phyloP scores from a whole-genome alignment of 2,329 filamentous ascomycete genomes.

The Sclerotinia trifoliorum region DNA sequence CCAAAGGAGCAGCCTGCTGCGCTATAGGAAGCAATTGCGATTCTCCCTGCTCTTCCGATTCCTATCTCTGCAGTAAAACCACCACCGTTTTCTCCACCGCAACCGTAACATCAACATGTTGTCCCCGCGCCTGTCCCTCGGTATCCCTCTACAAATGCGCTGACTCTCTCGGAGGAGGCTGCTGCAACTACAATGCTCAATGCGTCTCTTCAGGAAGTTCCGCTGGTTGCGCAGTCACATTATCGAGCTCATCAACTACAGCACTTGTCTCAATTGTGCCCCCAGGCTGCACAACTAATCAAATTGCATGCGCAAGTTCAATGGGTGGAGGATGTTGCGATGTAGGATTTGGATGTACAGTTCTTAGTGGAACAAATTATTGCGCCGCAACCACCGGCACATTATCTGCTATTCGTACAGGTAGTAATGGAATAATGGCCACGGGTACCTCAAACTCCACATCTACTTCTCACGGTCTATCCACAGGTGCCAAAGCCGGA shows the following conservation, averaged over 20 bases:
- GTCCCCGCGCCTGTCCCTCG: constrained; percentile 38
- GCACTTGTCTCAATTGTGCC: constrained; percentile 39
- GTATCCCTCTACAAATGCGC: constrained; percentile 40
- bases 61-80: constrained; percentile 40
- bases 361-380: constrained; percentile 41
- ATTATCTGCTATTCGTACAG: constrained; percentile 36
- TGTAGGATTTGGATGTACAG: constrained; percentile 46
- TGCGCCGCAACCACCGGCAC: constrained; percentile 42
- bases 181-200: constrained; percentile 48
- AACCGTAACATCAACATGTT: constrained; percentile 36
- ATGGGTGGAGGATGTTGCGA: constrained; percentile 53
- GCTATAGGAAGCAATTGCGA: constrained; percentile 45
- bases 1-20: constrained; percentile 44
- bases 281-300: constrained; percentile 47
- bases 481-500: constrained; percentile 54
- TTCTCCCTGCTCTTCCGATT: constrained; percentile 36
- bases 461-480: constrained; percentile 38
- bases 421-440: constrained; percentile 9
- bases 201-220: constrained; percentile 45
- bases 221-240: constrained; percentile 23
- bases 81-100: constrained; percentile 27
- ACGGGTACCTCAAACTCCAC: neutral
- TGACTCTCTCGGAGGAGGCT: constrained; percentile 41
- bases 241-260: constrained; percentile 29
- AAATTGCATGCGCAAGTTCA: constrained; percentile 45